phyloP scores from a whole-genome alignment of 345 rosid genomes.

The Sonneratia alba region DNA sequence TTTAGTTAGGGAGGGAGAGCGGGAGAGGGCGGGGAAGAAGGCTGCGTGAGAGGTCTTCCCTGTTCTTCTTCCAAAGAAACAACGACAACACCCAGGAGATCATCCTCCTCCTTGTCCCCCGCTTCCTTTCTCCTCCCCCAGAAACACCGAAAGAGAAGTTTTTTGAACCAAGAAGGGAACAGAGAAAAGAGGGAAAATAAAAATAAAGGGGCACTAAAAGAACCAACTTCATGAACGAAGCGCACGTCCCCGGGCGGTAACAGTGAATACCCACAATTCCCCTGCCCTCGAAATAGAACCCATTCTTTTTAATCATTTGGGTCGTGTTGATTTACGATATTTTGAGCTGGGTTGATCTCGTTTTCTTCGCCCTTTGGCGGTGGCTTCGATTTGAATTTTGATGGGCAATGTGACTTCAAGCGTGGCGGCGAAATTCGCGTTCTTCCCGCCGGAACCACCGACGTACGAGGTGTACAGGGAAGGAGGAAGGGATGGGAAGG shows the following conservation, averaged over 20 bases:
- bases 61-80: not conserved
- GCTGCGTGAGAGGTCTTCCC: not conserved
- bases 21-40: not conserved
- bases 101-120: conserved; percentile 6
- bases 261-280: not conserved
- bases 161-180: not conserved
- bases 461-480: conserved; percentile 58
- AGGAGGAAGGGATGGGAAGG: conserved; percentile 20
- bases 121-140: conserved; percentile 8
- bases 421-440: conserved; percentile 96
- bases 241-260: not conserved
- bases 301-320: not conserved
- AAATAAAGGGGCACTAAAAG: not conserved
- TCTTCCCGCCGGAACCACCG: conserved; percentile 94
- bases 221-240: conserved; percentile 7
- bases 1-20: not conserved
- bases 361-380: not conserved
- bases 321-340: conserved; percentile 1
- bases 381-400: not conserved
- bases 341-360: conserved; percentile 1
- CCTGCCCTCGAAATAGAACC: not conserved
- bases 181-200: not conserved
- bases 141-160: conserved; percentile 10
- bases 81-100: too few relatives aligned
- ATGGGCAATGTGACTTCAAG: conserved; percentile 95